Percentiles rank a stretch among this genome's conserved stretches.
These are phyloP conservation scores for Sanguinoderma infundibulare DNA, from an alignment of 1,284 basidiomycete genomes.

Conservation along the genomic window DNA sequence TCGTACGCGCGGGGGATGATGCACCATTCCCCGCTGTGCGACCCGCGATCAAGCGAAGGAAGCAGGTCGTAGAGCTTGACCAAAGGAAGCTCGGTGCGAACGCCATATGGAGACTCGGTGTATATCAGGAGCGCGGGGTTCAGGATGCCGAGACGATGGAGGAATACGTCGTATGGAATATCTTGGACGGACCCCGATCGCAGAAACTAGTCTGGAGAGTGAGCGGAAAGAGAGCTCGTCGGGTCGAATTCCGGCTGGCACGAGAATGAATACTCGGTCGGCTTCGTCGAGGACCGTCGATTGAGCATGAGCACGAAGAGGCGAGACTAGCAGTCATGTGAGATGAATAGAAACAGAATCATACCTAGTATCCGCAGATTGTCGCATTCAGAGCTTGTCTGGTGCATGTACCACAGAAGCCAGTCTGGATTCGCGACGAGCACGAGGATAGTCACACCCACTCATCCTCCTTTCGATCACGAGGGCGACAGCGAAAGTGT, in stretches of 20 bases:
- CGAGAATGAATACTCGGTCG: not conserved
- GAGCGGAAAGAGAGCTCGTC: not conserved
- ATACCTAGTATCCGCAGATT: no score
- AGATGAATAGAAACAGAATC: no score
- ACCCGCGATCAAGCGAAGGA: not conserved
- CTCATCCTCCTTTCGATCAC: not conserved
- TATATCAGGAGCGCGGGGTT: not conserved
- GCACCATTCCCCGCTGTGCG: not conserved
- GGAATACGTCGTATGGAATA: not conserved
- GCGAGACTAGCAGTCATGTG: no score
- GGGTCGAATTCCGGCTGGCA: not conserved
- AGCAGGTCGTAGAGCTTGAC: not conserved
- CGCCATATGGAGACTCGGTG: not conserved
- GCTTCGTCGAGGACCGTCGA: not conserved
- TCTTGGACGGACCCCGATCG: not conserved
- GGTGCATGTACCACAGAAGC: no score
- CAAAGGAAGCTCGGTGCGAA: not conserved
- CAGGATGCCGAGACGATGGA: not conserved
- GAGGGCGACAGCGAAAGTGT: not conserved
- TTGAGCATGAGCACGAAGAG: not conserved
- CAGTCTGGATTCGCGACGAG: no score
- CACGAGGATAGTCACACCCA: not conserved
- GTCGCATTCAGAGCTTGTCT: no score
- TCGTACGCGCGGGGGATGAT: not conserved
- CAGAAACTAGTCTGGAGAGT: not conserved